phyloP scores from a whole-genome alignment of 768 basidiomycete genomes.

The Hypholoma fasciculare region DNA sequence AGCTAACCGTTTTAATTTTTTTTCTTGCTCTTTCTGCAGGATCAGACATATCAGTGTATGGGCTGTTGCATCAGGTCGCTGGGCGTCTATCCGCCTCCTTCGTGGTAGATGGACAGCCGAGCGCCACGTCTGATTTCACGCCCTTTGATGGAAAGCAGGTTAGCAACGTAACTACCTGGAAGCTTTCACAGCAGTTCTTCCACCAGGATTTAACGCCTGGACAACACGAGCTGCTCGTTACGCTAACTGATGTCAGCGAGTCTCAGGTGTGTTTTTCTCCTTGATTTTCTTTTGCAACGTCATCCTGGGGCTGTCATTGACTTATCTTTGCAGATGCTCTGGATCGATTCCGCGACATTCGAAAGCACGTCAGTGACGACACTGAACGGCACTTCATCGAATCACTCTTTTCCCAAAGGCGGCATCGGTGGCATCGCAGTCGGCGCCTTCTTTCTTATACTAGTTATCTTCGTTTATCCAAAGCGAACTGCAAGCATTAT shows the following conservation, averaged over 20 bases:
- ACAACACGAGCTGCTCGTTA: slow-evolving; percentile 1
- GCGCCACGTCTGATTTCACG: background rate
- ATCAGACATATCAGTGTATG: slow-evolving; percentile 17
- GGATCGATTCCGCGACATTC: slow-evolving; percentile 5
- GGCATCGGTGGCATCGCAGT: slow-evolving; percentile 1
- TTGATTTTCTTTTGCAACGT: background rate
- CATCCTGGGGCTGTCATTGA: background rate
- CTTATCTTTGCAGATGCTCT: background rate
- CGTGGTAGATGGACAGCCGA: slow-evolving; percentile 9
- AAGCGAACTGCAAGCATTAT: no score
- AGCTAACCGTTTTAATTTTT: background rate
- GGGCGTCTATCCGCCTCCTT: slow-evolving; percentile 16
- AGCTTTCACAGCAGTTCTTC: slow-evolving; percentile 4
- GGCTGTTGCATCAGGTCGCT: slow-evolving; percentile 14
- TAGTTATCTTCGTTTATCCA: background rate
- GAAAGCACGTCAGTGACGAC: background rate
- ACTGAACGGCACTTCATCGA: background rate
- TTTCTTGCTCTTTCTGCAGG: background rate
- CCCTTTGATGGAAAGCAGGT: slow-evolving; percentile 4
- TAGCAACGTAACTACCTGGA: background rate
- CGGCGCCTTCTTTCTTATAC: background rate
- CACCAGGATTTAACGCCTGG: slow-evolving; percentile 3
- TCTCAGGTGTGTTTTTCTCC: background rate
- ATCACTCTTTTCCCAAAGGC: background rate
- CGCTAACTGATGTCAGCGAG: background rate